Evolutionary conservation across 257 asterid species (phyloP), one percentile per base, ranked within the genome.

Genomic region (Avicennia marina): DNA sequence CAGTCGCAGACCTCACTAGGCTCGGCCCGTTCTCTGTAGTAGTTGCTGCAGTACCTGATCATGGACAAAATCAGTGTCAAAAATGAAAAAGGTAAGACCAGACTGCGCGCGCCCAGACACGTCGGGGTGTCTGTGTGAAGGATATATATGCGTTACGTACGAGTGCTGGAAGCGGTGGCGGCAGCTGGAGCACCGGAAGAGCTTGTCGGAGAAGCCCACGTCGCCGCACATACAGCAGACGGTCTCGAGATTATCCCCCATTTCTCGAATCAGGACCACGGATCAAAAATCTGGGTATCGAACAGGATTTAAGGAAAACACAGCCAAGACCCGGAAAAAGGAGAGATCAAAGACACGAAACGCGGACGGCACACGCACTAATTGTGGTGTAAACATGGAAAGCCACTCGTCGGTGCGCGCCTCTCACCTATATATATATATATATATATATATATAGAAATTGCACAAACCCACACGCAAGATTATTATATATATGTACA

Each of bases 211-310:
- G 68, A 89, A 89, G 47, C 97, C 97, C 0, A 86, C 85, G 54
- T 89, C 97, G 53, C 95, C 97, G 60, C 95, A 89, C 89, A 89
- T 74, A 60, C 81, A 81, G 48, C 97, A 89, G 40, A 89, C 89
- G 11, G 71, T 77, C 10, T 71, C 72, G 31, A 54, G 70, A 64
- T 38, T 2, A 38, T 38, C 15, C 24, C 84, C 94, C 72, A 60
- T 84, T 94, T 81, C 78, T 75, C 22, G n/a, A n/a, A 29, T 13
- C 11, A 21, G n/a, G 8, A 19, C 0, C 4, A 3, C 2, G 19
- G 60, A 6, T 48, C 27, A 25, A 10, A 46, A 34, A 31, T 18
- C 32, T 15, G 13, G 36, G 17, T 16, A 44, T 56, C 29, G 7
- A 18, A 25, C 19, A 18, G 20, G 51, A 59, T 50, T 25, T 25